A percentile compares a stretch with the other conserved stretches of the same genome.
These are phyloP conservation scores for Dioscorea zingiberensis DNA, from an alignment of 106 monocot genomes.

Conservation along the genomic window DNA sequence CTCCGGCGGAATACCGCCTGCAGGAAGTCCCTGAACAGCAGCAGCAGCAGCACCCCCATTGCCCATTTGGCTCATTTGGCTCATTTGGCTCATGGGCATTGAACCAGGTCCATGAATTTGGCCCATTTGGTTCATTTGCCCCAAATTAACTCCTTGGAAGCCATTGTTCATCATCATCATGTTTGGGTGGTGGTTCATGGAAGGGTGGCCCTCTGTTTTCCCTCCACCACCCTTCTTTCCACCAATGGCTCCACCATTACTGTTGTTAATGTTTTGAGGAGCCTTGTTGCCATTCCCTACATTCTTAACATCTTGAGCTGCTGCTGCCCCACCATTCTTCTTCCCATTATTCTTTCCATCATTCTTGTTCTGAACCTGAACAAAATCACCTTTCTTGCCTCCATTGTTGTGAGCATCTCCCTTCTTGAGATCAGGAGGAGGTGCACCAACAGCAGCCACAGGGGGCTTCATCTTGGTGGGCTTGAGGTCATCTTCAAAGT, in stretches of 20 bases:
- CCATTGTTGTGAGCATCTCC: background rate
- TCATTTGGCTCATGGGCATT: background rate
- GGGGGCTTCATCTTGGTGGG: constrained; percentile 20
- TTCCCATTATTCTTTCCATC: constrained; percentile 8
- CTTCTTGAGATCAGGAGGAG: constrained; percentile 1
- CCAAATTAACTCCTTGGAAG: constrained; percentile 6
- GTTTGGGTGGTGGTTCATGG: background rate
- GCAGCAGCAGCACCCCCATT: background rate
- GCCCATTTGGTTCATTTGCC: constrained; percentile 14
- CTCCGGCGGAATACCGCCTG: constrained; percentile 20
- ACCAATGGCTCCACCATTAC: constrained; percentile 2
- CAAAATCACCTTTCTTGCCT: constrained; percentile 18
- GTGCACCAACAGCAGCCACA: background rate
- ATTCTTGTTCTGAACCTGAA: background rate
- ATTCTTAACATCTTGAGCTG: constrained; percentile 5
- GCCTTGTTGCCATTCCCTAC: constrained; percentile 3
- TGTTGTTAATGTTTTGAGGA: background rate
- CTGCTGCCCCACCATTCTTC: constrained; percentile 7
- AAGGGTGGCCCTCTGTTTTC: background rate
- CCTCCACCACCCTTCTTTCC: constrained; percentile 6
- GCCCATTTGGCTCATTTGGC: too few relatives aligned
- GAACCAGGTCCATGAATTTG: too few relatives aligned
- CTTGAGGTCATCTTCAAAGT: constrained; percentile 33
- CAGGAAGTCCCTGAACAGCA: constrained; percentile 19
- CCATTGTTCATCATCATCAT: constrained; percentile 23